Evolutionary conservation across 2,329 filamentous ascomycete species (phyloP), one percentile per base, ranked within the genome.

Genomic region (Dendrostoma leiphaemia): DNA sequence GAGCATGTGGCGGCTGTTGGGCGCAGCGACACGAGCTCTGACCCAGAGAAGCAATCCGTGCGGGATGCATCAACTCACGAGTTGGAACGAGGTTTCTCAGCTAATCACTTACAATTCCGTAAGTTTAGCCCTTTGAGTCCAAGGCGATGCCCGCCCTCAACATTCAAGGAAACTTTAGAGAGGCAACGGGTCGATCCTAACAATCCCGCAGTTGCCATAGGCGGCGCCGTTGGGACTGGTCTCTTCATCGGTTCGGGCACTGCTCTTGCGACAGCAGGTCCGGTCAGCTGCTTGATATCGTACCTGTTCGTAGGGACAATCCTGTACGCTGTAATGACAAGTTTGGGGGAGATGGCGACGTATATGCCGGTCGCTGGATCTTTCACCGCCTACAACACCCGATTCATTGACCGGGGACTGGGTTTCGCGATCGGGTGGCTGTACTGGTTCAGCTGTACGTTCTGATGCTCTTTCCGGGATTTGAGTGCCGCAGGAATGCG

Each of bases 381-480:
- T 17, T 46, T 46, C 19, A 46, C 45, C 79, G 78, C 43, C 73
- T 93, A 91, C 63, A 88, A 89, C 21, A 80, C 84, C 35, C 86
- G 89, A 17, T 90, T 93, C 63, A 79, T 91, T 59, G 85, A 89
- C 64, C 84, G 83, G 10, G 85, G 84, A 53, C 74, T 91, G 45
- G 88, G 87, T 7, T 91, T 91, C 63, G 80, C 88, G 19, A 88
- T 91, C 79, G 89, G 89, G 19, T 92, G 88, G 88, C 85, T 90
- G 56, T 92, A 92, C 71, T 92, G 86, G 85, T 91, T 91, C 65
- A 85, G 81, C 34, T 92, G 86, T 65, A 47, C 54, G 64, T 64
- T 17, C n/a, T 4, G 13, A 6, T 3, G n/a, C n/a, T 5, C n/a
- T n/a, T n/a, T n/a, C n/a, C n/a, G n/a, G n/a, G n/a, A n/a, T n/a